Evolutionary conservation across 352 stramenopile genomes (phyloP).

Genomic region (Elongisporangium senticosum): DNA sequence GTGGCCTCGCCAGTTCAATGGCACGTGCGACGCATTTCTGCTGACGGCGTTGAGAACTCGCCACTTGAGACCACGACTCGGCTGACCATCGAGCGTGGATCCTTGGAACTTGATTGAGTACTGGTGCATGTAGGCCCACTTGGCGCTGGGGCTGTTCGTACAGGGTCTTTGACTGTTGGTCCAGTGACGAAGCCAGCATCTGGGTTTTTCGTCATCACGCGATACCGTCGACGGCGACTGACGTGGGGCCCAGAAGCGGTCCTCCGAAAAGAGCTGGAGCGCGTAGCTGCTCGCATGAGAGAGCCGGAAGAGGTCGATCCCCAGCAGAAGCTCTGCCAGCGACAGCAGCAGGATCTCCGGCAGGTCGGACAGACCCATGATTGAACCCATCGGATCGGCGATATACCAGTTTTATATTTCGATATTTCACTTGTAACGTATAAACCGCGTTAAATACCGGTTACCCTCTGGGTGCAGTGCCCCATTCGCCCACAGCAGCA

Average conservation of each 20-base stretch:
- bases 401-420: too few relatives aligned
- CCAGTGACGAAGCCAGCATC: too few relatives aligned
- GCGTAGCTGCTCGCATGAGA: constrained; percentile 17
- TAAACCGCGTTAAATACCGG: neutral
- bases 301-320: constrained; percentile 21
- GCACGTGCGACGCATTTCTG: constrained; percentile 13
- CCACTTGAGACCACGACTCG: constrained; percentile 13
- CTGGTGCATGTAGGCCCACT: constrained; percentile 7
- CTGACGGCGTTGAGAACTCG: constrained; percentile 13
- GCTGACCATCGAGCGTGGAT: constrained; percentile 6
- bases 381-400: neutral
- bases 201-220: neutral
- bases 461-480: neutral
- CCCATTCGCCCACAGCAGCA: neutral
- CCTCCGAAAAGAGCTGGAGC: constrained; percentile 14
- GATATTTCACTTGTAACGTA: neutral
- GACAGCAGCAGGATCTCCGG: neutral
- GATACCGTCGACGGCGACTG: constrained; percentile 1
- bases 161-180: neutral
- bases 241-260: constrained; percentile 12
- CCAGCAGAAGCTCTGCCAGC: constrained; percentile 6
- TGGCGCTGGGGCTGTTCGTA: neutral
- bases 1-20: constrained; percentile 5
- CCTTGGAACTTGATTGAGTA: constrained; percentile 16
- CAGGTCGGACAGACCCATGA: neutral